Evolutionary conservation across 768 basidiomycete genomes (phyloP).

Genomic region (Tubosaeta sp.): DNA sequence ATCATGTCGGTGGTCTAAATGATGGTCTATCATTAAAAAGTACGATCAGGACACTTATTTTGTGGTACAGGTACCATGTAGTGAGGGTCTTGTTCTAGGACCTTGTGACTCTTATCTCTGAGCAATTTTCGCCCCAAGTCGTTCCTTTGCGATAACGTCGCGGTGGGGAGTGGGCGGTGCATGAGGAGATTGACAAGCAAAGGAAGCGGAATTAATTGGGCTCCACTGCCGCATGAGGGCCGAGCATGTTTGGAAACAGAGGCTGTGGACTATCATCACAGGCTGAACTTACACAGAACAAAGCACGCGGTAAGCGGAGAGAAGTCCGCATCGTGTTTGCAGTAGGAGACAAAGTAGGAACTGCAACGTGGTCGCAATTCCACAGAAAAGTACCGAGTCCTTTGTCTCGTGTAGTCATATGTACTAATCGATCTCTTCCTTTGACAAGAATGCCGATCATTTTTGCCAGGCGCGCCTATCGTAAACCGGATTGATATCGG

Average conservation of each 20-base stretch:
- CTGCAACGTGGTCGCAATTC: conserved; percentile 2
- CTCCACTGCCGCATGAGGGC: conserved; percentile 8
- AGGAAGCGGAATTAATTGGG: not conserved
- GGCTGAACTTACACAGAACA: not conserved
- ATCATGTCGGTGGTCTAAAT: not conserved
- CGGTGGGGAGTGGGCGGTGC: not conserved
- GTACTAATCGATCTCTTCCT: not conserved
- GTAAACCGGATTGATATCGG: conserved; percentile 4
- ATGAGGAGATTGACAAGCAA: not conserved
- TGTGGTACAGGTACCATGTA: not conserved
- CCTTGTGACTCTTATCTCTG: too few species aligned
- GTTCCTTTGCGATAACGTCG: not conserved
- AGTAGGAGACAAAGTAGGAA: conserved; percentile 3
- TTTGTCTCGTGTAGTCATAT: not conserved
- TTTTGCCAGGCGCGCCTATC: not conserved
- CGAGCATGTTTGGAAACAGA: not conserved
- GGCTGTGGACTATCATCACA: not conserved
- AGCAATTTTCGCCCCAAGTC: too few species aligned
- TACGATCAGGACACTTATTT: not conserved
- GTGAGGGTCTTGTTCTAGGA: not conserved
- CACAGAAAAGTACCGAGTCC: not conserved
- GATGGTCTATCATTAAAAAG: not conserved
- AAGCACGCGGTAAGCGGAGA: conserved; percentile 1
- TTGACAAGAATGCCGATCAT: conserved; percentile 8
- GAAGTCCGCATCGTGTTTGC: conserved; percentile 6